Evolutionary conservation across 2,329 filamentous ascomycete species (phyloP).

Genomic region (Orbilia ellipsospora): DNA sequence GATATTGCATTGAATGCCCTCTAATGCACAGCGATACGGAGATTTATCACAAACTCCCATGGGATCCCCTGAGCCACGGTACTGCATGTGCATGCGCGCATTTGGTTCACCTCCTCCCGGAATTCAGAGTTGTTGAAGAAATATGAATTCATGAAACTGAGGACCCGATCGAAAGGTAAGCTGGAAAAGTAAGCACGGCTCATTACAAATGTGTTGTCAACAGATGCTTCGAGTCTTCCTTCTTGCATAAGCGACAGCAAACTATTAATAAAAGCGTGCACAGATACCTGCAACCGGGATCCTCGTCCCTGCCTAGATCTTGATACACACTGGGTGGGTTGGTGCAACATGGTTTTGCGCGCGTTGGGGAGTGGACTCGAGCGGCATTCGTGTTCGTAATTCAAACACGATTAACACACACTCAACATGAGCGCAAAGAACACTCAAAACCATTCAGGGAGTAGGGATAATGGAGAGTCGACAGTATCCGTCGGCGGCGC

Average conservation of each 20-base stretch:
- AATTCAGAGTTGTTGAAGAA: neutral
- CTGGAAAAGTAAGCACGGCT: conserved; percentile 20
- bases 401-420: no score
- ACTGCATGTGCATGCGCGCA: neutral
- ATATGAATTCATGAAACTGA: neutral
- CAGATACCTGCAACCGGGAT: neutral
- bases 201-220: conserved; percentile 37
- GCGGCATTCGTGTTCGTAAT: no score
- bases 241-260: conserved; percentile 20
- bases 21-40: neutral
- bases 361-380: no score
- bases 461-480: no score
- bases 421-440: no score
- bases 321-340: neutral
- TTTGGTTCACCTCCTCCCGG: neutral
- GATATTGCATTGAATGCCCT: conserved; percentile 6
- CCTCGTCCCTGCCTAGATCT: no score
- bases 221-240: neutral
- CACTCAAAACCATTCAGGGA: no score
- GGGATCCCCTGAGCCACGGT: conserved; percentile 8
- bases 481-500: no score
- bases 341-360: neutral
- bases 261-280: neutral
- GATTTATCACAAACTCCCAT: neutral
- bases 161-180: neutral